phyloP scores from a whole-genome alignment of 2,329 filamentous ascomycete genomes.

The Hymenoscyphus linearis region DNA sequence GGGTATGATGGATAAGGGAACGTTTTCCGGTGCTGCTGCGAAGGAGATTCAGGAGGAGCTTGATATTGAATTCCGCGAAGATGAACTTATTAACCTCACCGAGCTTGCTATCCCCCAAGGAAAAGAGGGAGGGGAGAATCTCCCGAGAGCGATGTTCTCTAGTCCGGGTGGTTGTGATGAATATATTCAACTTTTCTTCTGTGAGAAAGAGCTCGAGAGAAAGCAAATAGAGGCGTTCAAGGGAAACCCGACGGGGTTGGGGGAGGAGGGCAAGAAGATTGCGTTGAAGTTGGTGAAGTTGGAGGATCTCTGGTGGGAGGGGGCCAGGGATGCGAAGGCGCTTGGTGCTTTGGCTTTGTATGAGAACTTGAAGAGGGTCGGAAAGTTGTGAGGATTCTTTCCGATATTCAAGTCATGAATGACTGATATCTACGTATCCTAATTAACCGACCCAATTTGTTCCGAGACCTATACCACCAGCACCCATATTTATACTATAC shows the following conservation, averaged over 20 bases:
- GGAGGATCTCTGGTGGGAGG: conserved; percentile 52
- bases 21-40: conserved; percentile 53
- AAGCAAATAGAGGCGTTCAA: conserved; percentile 48
- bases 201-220: conserved; percentile 48
- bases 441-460: no score
- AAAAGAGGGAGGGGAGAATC: conserved; percentile 19
- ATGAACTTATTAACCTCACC: conserved; percentile 47
- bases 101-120: conserved; percentile 47
- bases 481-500: no score
- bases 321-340: conserved; percentile 54
- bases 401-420: no score
- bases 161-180: conserved; percentile 58
- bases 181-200: conserved; percentile 52
- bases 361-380: conserved; percentile 44
- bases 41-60: conserved; percentile 58
- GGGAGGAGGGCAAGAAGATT: conserved; percentile 56
- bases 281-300: conserved; percentile 54
- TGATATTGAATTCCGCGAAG: conserved; percentile 46
- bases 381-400: conserved; percentile 14
- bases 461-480: no score
- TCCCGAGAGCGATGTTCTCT: conserved; percentile 49
- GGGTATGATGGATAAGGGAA: conserved; percentile 52
- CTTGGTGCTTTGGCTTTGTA: conserved; percentile 54
- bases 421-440: no score
- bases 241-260: conserved; percentile 52